A percentile compares a stretch with the other conserved stretches of the same genome.
Conservation (phyloP, 257 asterid species). For the Solanum infundibuliforme region DNA sequence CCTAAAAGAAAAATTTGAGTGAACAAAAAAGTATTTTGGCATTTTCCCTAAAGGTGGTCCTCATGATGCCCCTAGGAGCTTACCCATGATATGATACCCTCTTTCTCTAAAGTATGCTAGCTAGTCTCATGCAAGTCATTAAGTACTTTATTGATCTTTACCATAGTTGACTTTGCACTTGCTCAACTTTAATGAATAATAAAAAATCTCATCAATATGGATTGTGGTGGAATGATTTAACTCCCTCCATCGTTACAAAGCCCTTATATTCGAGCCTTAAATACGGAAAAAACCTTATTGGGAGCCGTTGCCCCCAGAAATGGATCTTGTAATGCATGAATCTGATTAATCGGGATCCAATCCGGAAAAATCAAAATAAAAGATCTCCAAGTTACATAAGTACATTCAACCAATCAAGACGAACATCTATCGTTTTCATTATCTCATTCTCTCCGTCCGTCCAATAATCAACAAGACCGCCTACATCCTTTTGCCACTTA, state of each 20-base stretch:
- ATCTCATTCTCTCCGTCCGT: not conserved
- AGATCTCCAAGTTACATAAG: not conserved
- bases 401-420: not conserved
- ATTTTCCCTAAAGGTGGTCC: not conserved
- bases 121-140: not conserved
- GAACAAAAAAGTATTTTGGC: not conserved
- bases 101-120: not conserved
- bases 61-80: not conserved
- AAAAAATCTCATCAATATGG: not conserved
- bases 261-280: rapidly evolving
- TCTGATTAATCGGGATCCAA: rapidly evolving
- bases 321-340: not conserved
- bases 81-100: not conserved
- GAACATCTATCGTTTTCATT: not conserved
- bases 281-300: not conserved
- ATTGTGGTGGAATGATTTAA: not conserved
- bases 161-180: not conserved
- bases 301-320: not conserved
- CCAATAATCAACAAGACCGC: not conserved
- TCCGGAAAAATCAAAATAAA: not conserved
- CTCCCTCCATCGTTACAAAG: not conserved
- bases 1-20: not conserved
- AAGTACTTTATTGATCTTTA: not conserved
- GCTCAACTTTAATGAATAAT: not conserved
- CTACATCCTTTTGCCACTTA: constrained; percentile 5